These are phyloP conservation scores for Suhomyces kunorum DNA, from an alignment of 1,139 yeast species.

Conservation along the genomic window DNA sequence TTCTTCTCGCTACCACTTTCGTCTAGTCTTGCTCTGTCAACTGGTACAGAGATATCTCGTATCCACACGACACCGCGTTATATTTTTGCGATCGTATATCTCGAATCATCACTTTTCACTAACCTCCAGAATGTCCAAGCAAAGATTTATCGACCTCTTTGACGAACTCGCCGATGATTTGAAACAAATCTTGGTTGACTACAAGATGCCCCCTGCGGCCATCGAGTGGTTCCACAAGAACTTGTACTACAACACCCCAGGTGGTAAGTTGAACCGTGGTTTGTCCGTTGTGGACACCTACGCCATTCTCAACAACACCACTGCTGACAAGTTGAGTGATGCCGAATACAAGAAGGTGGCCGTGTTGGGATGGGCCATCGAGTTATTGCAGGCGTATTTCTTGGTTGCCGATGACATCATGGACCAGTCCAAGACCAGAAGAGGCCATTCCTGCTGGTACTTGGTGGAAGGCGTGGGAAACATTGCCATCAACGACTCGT, in stretches of 20 bases:
- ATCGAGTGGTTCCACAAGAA: conserved; percentile 78
- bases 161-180: conserved; percentile 77
- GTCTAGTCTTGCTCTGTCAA: too few relatives aligned
- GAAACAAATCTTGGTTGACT: conserved; percentile 57
- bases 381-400: conserved; percentile 93
- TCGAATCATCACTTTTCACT: background rate
- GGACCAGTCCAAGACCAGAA: conserved; percentile 96
- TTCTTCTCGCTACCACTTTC: too few relatives aligned
- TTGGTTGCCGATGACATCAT: conserved; percentile 98
- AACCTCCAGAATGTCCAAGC: conserved; percentile 16
- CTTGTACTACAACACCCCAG: conserved; percentile 86
- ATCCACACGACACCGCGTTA: conserved; percentile 2
- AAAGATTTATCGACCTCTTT: conserved; percentile 71
- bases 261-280: conserved; percentile 97
- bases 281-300: conserved; percentile 93
- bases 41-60: too few relatives aligned
- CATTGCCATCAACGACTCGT: conserved; percentile 95
- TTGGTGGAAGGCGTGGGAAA: conserved; percentile 75
- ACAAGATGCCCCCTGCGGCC: conserved; percentile 87
- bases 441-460: conserved; percentile 99
- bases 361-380: conserved; percentile 93
- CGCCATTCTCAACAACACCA: conserved; percentile 68
- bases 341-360: conserved; percentile 85
- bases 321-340: conserved; percentile 55
- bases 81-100: conserved; percentile 5